These are phyloP conservation scores for Trichoderma lentiforme DNA, from an alignment of 2,329 filamentous ascomycete species.

Conservation along the genomic window DNA sequence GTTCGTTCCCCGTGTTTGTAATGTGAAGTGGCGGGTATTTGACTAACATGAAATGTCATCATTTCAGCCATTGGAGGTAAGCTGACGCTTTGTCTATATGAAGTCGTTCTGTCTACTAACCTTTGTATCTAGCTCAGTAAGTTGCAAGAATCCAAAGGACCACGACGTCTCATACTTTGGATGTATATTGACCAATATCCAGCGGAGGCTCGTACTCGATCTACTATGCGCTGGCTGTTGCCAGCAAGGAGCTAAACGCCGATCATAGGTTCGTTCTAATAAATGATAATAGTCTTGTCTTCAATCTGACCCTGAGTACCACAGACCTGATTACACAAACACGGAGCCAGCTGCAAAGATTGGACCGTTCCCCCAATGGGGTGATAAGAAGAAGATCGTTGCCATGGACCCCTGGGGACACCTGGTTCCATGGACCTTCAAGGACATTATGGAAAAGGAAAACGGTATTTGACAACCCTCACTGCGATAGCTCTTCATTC, in stretches of 20 bases:
- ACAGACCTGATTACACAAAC: constrained; percentile 61
- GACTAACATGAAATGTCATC: background rate
- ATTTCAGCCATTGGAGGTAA: constrained; percentile 55
- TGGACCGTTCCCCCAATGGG: constrained; percentile 87
- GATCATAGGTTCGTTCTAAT: constrained; percentile 60
- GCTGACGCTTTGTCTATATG: constrained; percentile 22
- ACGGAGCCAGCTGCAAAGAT: constrained; percentile 89
- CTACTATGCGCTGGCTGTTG: constrained; percentile 90
- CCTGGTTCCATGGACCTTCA: constrained; percentile 78
- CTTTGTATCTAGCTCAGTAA: constrained; percentile 35
- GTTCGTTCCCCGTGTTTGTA: constrained; percentile 42
- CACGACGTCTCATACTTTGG: background rate
- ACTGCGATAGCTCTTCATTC: constrained; percentile 5
- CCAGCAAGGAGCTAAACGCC: constrained; percentile 79
- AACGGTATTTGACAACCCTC: constrained; percentile 46
- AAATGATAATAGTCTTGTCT: too few relatives aligned
- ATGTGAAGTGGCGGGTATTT: background rate
- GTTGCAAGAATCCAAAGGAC: constrained; percentile 13
- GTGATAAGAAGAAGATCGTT: constrained; percentile 88
- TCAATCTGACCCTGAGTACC: background rate
- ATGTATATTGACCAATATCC: background rate
- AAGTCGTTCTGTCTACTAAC: background rate
- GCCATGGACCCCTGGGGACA: constrained; percentile 96
- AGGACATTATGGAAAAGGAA: constrained; percentile 72
- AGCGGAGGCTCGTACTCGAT: constrained; percentile 89